Percentiles rank a stretch among this genome's conserved stretches.
phyloP scores from a whole-genome alignment of 2,329 filamentous ascomycete genomes.

The Trichoderma arundinaceum region DNA sequence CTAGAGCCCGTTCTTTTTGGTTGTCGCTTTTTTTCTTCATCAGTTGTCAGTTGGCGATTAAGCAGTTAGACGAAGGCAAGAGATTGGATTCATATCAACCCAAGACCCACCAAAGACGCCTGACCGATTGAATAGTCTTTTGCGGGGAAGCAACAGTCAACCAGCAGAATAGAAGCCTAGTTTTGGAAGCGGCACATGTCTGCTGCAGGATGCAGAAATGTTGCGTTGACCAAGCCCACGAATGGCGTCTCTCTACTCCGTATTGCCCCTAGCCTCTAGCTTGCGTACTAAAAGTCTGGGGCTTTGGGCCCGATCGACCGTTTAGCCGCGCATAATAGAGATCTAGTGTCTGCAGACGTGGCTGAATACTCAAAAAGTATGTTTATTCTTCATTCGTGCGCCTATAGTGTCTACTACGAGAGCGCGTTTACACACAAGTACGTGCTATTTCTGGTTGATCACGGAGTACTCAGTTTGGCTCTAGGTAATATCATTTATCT shows the following conservation, averaged over 20 bases:
- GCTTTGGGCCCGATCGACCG: neutral
- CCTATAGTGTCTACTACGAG: too few relatives aligned
- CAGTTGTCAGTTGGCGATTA: neutral
- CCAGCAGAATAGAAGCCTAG: neutral
- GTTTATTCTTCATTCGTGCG: too few relatives aligned
- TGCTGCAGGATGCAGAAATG: neutral
- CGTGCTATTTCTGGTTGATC: too few relatives aligned
- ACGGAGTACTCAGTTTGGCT: neutral
- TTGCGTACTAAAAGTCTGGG: neutral
- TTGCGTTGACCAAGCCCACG: neutral
- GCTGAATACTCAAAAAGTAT: neutral
- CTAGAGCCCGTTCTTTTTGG: neutral
- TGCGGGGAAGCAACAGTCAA: constrained; percentile 5
- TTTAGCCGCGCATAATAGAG: neutral
- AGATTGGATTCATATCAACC: neutral
- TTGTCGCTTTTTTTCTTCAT: neutral
- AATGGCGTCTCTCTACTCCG: neutral
- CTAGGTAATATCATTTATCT: neutral
- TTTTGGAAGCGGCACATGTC: neutral
- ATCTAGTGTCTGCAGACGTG: neutral
- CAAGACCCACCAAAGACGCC: neutral
- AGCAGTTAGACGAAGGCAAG: too few relatives aligned
- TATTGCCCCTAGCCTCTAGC: neutral
- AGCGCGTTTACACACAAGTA: too few relatives aligned
- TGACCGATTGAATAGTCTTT: neutral